Base-by-base conservation (phyloP, 495 filamentous ascomycete species). In the Penicillium simplicissimum region DNA sequence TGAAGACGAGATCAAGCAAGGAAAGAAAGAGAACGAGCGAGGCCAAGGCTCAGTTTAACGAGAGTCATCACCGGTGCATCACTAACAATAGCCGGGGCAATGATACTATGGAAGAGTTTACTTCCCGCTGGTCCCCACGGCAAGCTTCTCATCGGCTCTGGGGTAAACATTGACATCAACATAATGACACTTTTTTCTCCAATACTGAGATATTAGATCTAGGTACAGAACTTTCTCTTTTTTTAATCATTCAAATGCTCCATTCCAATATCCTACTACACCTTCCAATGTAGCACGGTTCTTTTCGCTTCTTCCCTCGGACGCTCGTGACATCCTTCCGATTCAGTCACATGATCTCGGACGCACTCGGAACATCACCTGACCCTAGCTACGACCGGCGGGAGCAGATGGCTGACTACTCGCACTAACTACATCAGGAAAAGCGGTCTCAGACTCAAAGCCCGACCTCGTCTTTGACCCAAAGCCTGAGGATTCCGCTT, bases 381-480 rank as follows among this genome's bases (percentile, higher is more conserved):
- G 74, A 66, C 42, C 37, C 55, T 68, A 67, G 65, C 67, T 66
- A 11, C 15, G n/a, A n/a, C n/a, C n/a, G n/a, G n/a, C n/a, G n/a
- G n/a, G n/a, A n/a, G n/a, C n/a, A n/a, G n/a, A n/a, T n/a, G n/a
- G n/a, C n/a, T n/a, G n/a, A n/a, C n/a, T n/a, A n/a, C n/a, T n/a
- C n/a, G n/a, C 42, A 42, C 55, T 68, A 67, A 66, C 67, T 66
- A 11, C 15, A 70, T 67, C 40, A 59, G 61, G 71, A 40, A 64
- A 68, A 64, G 70, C 68, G 68, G 65, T 68, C 61, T 68, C 62
- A 55, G 62, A 63, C 61, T 68, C 62, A 55, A 65, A 63, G 60
- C 64, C 64, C 62, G 62, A 67, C 66, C 61, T 69, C 62, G 59
- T 61, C 62, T 61, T 65, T 68, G 61, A 52, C 54, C 56, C 55